Evolutionary conservation across 306 rosid genomes (phyloP).

Genomic region (Argentina anserina): DNA sequence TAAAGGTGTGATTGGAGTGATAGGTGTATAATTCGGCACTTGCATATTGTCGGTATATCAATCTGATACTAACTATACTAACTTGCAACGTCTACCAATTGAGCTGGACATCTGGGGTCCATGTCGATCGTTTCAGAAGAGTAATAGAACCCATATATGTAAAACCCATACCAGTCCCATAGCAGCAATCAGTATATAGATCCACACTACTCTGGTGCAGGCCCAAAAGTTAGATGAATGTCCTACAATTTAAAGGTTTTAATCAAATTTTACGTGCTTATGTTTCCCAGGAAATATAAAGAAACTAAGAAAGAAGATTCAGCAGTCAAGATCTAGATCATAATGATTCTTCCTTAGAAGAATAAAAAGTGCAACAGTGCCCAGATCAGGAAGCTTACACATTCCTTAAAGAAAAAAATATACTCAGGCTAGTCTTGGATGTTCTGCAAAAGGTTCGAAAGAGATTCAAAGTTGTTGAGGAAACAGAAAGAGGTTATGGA

Average conservation of each 20-base stretch:
- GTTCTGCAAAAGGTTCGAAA: slow-evolving; percentile 26
- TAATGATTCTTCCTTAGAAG: slow-evolving; percentile 9
- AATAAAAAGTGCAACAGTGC: slow-evolving; percentile 10
- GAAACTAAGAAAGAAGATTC: slow-evolving; percentile 25
- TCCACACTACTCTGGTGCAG: neutral
- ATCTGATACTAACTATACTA: too few relatives aligned
- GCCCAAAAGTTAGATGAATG: neutral
- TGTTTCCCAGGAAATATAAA: slow-evolving; percentile 2
- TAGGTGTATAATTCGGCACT: too few relatives aligned
- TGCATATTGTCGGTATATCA: too few relatives aligned
- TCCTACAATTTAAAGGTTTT: neutral
- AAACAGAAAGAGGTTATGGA: slow-evolving; percentile 3
- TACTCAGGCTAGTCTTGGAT: slow-evolving; percentile 27
- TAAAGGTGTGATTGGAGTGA: too few relatives aligned
- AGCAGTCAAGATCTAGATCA: slow-evolving; percentile 21
- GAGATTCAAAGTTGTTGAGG: slow-evolving; percentile 35
- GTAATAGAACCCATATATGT: neutral
- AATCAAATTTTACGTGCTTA: neutral
- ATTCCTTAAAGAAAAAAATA: slow-evolving; percentile 3
- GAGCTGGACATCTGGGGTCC: too few relatives aligned
- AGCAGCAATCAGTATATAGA: neutral
- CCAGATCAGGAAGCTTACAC: slow-evolving; percentile 14
- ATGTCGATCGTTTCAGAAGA: too few relatives aligned
- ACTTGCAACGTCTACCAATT: too few relatives aligned
- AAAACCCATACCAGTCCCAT: neutral